Evolutionary conservation across 306 rosid genomes (phyloP).

Genomic region (Leucaena leucocephala): DNA sequence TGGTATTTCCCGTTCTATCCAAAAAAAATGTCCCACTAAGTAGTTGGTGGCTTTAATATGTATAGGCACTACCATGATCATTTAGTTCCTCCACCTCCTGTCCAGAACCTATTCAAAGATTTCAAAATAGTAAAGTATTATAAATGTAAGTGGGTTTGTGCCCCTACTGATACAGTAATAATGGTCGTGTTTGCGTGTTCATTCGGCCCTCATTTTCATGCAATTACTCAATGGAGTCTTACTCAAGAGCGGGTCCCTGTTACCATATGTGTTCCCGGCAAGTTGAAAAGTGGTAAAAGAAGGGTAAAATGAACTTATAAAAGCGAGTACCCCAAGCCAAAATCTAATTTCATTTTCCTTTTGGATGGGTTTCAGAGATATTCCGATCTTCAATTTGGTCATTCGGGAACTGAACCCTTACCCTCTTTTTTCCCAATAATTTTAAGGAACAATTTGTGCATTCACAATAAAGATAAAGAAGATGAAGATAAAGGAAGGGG

Average conservation of each 20-base stretch:
- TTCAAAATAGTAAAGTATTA: neutral
- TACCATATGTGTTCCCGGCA: too few relatives aligned
- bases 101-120: slow-evolving; percentile 34
- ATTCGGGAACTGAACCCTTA: too few relatives aligned
- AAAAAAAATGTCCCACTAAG: slow-evolving; percentile 36
- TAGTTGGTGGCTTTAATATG: slow-evolving; percentile 37
- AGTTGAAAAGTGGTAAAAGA: neutral
- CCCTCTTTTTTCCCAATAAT: neutral
- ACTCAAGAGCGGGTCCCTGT: slow-evolving; percentile 21
- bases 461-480: neutral
- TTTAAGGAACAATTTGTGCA: neutral
- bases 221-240: slow-evolving; percentile 41
- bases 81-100: slow-evolving; percentile 42
- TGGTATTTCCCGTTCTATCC: neutral
- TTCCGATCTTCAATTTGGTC: too few relatives aligned
- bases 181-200: neutral
- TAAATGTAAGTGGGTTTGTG: slow-evolving; percentile 21
- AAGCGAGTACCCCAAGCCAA: neutral
- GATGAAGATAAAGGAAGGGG: neutral
- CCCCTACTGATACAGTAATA: slow-evolving; percentile 14
- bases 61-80: slow-evolving; percentile 36
- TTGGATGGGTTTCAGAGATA: neutral
- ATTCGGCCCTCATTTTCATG: slow-evolving; percentile 15
- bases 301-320: neutral
- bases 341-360: neutral